A percentile compares a stretch with the other conserved stretches of the same genome.
Evolutionary conservation across 106 monocot genomes (phyloP).

Genomic region (Phalaenopsis aphrodite): DNA sequence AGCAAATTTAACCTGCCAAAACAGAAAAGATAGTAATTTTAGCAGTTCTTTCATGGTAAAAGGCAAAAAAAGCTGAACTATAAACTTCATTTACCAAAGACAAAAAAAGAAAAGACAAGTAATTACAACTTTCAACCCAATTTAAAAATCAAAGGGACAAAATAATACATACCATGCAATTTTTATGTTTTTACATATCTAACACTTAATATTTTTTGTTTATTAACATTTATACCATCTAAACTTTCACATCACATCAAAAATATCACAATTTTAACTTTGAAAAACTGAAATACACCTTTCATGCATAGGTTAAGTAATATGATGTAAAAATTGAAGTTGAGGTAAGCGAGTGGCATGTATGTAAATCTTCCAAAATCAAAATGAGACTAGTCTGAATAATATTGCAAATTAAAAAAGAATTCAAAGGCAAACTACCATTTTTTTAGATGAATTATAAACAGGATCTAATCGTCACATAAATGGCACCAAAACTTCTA

Average conservation of each 20-base stretch:
- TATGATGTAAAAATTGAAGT: no score
- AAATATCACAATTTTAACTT: no score
- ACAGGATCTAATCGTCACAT: background rate
- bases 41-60: constrained; percentile 4
- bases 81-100: background rate
- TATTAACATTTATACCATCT: no score
- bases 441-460: background rate
- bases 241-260: no score
- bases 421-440: background rate
- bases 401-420: background rate
- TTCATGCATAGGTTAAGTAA: no score
- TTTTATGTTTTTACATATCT: no score
- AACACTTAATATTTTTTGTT: no score
- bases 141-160: background rate
- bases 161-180: background rate
- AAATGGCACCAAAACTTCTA: background rate
- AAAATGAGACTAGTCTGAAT: no score
- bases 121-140: background rate
- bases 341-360: no score
- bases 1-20: constrained; percentile 33
- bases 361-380: no score
- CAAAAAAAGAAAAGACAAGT: background rate
- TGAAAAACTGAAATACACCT: no score
- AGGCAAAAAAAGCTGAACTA: background rate
- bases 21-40: background rate